A percentile compares a stretch with the other conserved stretches of the same genome.
These are phyloP conservation scores for Boletus semigastroideus DNA, from an alignment of 1,284 basidiomycete genomes.

Conservation along the genomic window DNA sequence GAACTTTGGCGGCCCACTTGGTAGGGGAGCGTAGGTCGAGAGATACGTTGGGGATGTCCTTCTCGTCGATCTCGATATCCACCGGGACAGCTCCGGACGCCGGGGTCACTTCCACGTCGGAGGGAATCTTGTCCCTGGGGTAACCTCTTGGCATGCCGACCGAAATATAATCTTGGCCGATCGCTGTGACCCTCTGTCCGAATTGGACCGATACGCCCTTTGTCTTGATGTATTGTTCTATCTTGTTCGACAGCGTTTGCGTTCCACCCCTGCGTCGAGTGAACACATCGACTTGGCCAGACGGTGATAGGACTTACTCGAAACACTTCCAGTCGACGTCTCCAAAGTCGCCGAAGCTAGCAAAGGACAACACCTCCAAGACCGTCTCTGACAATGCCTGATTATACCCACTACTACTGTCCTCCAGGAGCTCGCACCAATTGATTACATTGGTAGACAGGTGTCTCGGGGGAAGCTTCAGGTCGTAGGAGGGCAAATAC, in stretches of 20 bases:
- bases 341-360: constrained; percentile 6
- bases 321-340: constrained; percentile 25
- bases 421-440: constrained; percentile 1
- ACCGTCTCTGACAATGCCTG: constrained; percentile 18
- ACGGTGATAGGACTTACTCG: constrained; percentile 6
- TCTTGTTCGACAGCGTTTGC: constrained; percentile 15
- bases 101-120: background rate
- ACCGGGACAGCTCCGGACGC: background rate
- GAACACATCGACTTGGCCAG: background rate
- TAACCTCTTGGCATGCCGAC: background rate
- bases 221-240: constrained; percentile 14
- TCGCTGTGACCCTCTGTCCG: constrained; percentile 9
- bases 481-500: background rate
- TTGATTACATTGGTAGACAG: background rate
- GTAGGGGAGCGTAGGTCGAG: no score
- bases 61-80: background rate
- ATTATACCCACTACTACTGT: background rate
- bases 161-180: constrained; percentile 1
- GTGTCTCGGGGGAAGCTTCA: background rate
- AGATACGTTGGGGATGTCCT: background rate
- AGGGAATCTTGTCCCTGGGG: background rate
- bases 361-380: constrained; percentile 15
- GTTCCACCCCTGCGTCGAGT: constrained; percentile 19
- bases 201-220: constrained; percentile 1
- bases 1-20: background rate